A percentile compares a stretch with the other conserved stretches of the same genome.
phyloP scores from a whole-genome alignment of 2,329 filamentous ascomycete genomes.

The Microsporum canis region DNA sequence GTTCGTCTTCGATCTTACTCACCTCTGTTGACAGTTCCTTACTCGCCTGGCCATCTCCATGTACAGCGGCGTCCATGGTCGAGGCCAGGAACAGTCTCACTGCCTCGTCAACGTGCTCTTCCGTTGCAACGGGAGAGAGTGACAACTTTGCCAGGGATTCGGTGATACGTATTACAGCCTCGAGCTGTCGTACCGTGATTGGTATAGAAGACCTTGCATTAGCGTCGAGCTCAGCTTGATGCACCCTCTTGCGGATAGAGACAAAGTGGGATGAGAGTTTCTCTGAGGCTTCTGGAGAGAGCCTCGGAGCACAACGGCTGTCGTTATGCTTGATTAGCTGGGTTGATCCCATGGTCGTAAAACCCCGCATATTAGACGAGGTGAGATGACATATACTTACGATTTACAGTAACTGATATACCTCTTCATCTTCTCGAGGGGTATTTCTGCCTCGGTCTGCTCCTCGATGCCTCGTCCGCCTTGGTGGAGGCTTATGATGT shows the following conservation, averaged over 20 bases:
- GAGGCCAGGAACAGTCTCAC: conserved; percentile 92
- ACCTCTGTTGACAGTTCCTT: conserved; percentile 88
- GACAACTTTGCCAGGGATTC: conserved; percentile 89
- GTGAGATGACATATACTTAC: conserved; percentile 42
- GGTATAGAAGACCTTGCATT: conserved; percentile 88
- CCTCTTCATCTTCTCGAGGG: conserved; percentile 92
- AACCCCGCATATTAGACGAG: conserved; percentile 15
- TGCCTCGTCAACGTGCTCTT: conserved; percentile 89
- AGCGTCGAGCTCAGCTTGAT: conserved; percentile 77
- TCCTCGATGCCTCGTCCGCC: conserved; percentile 74
- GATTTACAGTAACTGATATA: conserved; percentile 97
- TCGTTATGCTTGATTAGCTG: background rate
- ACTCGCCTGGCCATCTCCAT: conserved; percentile 70
- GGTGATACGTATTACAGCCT: conserved; percentile 93
- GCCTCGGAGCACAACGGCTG: conserved; percentile 80
- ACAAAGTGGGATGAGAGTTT: conserved; percentile 97
- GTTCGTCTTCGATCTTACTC: conserved; percentile 73
- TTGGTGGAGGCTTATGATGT: conserved; percentile 98
- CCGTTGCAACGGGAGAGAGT: conserved; percentile 73
- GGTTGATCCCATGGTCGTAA: conserved; percentile 19
- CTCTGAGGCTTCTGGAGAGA: conserved; percentile 82
- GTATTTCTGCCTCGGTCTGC: conserved; percentile 72
- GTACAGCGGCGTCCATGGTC: conserved; percentile 95
- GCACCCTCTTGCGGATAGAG: conserved; percentile 86
- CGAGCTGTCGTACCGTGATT: conserved; percentile 92